Evolutionary conservation across 225 moss, liverwort and hornwort species (phyloP).

Genomic region (Marchantia polymorpha): DNA sequence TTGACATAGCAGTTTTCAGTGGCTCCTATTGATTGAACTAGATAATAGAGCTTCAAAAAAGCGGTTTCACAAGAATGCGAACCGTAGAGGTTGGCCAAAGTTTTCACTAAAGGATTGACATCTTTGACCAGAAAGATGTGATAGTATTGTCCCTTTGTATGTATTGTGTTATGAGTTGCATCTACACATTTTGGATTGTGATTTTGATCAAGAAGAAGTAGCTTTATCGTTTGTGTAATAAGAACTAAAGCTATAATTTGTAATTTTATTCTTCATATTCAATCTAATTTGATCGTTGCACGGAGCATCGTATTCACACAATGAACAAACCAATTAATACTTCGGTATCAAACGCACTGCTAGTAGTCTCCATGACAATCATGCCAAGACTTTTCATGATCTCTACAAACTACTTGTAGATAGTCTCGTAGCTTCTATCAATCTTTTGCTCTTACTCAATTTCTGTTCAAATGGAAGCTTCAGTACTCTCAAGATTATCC

Average conservation of each 20-base stretch:
- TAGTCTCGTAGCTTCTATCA: conserved; percentile 90
- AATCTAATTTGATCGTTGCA: too few relatives aligned
- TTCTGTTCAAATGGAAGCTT: conserved; percentile 74
- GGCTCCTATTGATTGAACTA: conserved; percentile 71
- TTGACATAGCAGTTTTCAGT: conserved; percentile 43
- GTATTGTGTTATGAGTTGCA: not conserved
- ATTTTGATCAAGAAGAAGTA: not conserved
- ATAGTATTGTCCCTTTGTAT: too few relatives aligned
- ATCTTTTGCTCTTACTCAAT: conserved; percentile 90
- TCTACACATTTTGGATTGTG: not conserved
- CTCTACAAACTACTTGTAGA: conserved; percentile 99
- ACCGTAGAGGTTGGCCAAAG: conserved; percentile 40
- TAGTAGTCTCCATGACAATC: conserved; percentile 84
- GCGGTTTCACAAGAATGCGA: conserved; percentile 83
- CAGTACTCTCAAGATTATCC: conserved; percentile 96
- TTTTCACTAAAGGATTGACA: not conserved
- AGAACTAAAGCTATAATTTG: not conserved
- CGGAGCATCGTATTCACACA: too few relatives aligned
- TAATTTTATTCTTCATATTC: too few relatives aligned
- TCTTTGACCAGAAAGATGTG: not conserved
- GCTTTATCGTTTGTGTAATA: not conserved
- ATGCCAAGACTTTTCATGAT: conserved; percentile 94
- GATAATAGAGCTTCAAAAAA: conserved; percentile 61
- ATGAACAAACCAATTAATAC: too few relatives aligned
- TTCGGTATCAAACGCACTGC: conserved; percentile 82